These are phyloP conservation scores for Kokia cookei DNA, from an alignment of 441 rosid genomes.

Conservation along the genomic window DNA sequence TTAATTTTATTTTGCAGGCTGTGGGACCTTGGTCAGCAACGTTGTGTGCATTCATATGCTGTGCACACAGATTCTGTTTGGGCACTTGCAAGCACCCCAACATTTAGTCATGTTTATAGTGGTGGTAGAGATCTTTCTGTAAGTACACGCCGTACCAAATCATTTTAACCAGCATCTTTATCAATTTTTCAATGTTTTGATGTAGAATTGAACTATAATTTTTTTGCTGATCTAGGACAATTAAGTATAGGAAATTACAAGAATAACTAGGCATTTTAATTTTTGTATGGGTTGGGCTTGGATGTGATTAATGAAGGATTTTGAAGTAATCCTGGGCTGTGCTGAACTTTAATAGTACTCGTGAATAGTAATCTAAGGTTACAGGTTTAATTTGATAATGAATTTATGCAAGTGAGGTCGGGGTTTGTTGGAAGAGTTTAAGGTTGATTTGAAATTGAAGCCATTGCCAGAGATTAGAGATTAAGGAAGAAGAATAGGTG, in stretches of 20 bases:
- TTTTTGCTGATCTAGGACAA: constrained; percentile 1
- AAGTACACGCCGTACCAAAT: constrained; percentile 31
- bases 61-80: constrained; percentile 99
- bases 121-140: constrained; percentile 99
- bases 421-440: neutral
- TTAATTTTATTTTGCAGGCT: constrained; percentile 42
- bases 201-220: neutral
- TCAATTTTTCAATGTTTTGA: neutral
- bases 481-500: neutral
- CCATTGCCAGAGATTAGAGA: neutral
- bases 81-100: constrained; percentile 96
- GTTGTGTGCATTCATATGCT: constrained; percentile 97
- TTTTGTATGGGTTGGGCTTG: neutral
- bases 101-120: constrained; percentile 94
- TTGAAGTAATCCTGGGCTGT: neutral
- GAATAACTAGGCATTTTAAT: neutral
- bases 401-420: neutral
- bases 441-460: neutral
- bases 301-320: neutral
- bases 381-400: neutral
- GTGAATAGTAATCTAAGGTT: neutral
- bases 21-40: constrained; percentile 99
- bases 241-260: neutral
- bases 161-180: neutral
- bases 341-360: neutral